Conservation (phyloP, 1,284 basidiomycete species). For the Ganoderma lucidum region DNA sequence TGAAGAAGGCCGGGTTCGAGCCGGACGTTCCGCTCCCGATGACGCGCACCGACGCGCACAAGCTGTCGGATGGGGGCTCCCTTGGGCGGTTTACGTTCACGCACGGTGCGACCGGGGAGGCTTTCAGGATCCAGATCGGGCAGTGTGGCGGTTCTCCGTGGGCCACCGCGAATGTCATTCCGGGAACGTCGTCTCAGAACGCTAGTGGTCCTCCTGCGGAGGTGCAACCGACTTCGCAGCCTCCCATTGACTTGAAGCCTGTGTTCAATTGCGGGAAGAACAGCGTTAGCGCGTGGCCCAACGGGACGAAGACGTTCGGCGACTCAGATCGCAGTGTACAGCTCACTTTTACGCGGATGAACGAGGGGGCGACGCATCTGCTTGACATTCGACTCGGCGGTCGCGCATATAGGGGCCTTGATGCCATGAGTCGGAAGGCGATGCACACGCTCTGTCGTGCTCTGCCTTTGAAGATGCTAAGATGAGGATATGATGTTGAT, state of each 20-base stretch:
- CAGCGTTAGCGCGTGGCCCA: constrained; percentile 12
- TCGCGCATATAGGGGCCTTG: not conserved
- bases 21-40: constrained; percentile 7
- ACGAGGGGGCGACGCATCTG: constrained; percentile 14
- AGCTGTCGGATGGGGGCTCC: constrained; percentile 8
- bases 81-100: constrained; percentile 20
- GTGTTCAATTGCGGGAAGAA: not conserved
- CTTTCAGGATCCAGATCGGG: constrained; percentile 24
- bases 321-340: constrained; percentile 24
- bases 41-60: constrained; percentile 7
- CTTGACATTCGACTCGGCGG: constrained; percentile 28
- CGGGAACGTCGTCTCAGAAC: not conserved
- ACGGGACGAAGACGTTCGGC: constrained; percentile 22
- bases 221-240: not conserved
- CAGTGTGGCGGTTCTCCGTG: constrained; percentile 19
- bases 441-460: not conserved
- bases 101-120: constrained; percentile 15
- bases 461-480: not conserved
- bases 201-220: not conserved
- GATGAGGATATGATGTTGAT: not conserved
- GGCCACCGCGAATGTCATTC: constrained; percentile 19
- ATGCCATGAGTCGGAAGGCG: not conserved
- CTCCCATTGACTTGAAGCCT: not conserved
- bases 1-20: constrained; percentile 25
- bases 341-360: constrained; percentile 27